These are phyloP conservation scores for Galerina marginata DNA, from an alignment of 768 basidiomycete genomes.

Conservation along the genomic window DNA sequence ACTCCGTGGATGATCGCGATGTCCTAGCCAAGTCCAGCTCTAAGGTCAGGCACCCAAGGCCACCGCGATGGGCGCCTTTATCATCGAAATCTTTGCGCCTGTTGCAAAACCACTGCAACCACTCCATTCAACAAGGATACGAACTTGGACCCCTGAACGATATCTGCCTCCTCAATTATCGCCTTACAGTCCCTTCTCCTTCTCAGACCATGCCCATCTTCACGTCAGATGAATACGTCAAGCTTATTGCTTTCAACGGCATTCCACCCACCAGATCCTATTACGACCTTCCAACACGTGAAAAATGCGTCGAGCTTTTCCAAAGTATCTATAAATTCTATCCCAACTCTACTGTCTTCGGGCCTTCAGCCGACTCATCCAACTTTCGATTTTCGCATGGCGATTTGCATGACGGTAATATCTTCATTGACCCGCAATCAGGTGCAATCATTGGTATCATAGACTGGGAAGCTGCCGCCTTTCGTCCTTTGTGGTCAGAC, in stretches of 20 bases:
- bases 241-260: conserved; percentile 18
- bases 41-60: not conserved
- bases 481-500: conserved; percentile 18
- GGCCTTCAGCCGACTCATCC: conserved; percentile 7
- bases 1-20: conserved; percentile 6
- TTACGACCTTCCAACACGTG: conserved; percentile 12
- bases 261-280: conserved; percentile 15
- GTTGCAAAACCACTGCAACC: conserved; percentile 3
- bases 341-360: conserved; percentile 13
- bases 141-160: conserved; percentile 16
- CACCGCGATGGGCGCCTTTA: conserved; percentile 12
- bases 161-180: conserved; percentile 11
- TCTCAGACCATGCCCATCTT: conserved; percentile 14
- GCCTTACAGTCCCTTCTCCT: conserved; percentile 7
- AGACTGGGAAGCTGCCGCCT: conserved; percentile 22
- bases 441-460: conserved; percentile 22
- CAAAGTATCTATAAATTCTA: conserved; percentile 13
- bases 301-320: conserved; percentile 16
- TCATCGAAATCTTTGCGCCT: conserved; percentile 5
- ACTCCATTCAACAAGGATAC: conserved; percentile 7
- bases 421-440: conserved; percentile 22
- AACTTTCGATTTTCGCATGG: conserved; percentile 19
- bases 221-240: conserved; percentile 18
- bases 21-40: not conserved
- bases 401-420: conserved; percentile 21